Base-by-base conservation (phyloP, 108 stramenopile genomes). In the Nitzschia putrida region DNA sequence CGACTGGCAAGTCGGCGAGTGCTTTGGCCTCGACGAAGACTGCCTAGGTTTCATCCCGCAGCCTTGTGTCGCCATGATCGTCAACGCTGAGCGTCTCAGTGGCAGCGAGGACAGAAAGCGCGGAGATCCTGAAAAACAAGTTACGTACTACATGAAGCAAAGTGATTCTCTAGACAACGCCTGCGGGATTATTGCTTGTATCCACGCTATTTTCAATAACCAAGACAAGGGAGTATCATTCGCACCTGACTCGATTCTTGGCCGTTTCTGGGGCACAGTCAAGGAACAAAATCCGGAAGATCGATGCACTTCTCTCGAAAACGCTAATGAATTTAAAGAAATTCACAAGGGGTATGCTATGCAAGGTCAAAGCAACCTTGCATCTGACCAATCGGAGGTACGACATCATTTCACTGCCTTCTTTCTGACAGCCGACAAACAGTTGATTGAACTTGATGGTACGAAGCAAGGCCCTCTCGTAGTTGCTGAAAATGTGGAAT, bases 1-100 rank as follows among this genome's bases (percentile, higher is more conserved):
- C 8, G 38, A 50, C 21, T 85, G 72, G 54, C 65, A 64, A 41
- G 77, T 85, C 50, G 79, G 81, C 39, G 84, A 85, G 57, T 61
- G 79, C 22, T 85, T 76, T 52, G 84, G 84, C 18, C 80, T 85
- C 44, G 84, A 85, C 52, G 84, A 85, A 50, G 84, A 85, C 21
- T 52, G 79, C 21, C 54, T 85, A 21, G 84, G 71, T 16, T 85
- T 85, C 34, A 50, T 85, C n/a, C 84, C 84, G 0, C 81, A 78
- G 50, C 80, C 84, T 1, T 60, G 79, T 22, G 24, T 80, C 24
- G 84, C 78, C 34, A 68, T 82, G 23, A 85, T 85, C 64, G 84
- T 85, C 5, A 78, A 76, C 58, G 63, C 65, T 43, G 84, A 85
- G 68, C 76, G 79, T 8, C 61, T 85, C 38, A 74, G 77, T 14